Evolutionary conservation across 208 protist species (phyloP).

Genomic region (Wallacemonas collosoma): DNA sequence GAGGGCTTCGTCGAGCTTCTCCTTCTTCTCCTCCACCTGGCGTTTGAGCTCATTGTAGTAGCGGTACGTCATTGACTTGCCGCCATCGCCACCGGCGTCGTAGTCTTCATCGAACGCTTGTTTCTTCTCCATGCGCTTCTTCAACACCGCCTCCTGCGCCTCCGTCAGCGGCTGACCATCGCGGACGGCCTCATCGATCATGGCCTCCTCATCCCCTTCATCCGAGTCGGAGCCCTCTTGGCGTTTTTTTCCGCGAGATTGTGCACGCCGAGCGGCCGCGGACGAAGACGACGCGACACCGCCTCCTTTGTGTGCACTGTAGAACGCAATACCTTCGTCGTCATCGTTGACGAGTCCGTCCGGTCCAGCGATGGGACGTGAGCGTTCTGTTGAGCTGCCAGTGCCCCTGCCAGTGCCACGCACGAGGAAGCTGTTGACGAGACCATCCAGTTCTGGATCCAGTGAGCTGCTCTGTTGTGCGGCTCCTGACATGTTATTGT

Average conservation of each 20-base stretch:
- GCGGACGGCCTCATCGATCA: slow-evolving; percentile 43
- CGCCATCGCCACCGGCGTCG: slow-evolving; percentile 52
- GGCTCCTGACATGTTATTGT: slow-evolving; percentile 13
- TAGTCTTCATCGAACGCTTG: slow-evolving; percentile 85
- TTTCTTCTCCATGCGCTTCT: slow-evolving; percentile 94
- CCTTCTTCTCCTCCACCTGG: slow-evolving; percentile 85
- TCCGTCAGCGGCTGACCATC: slow-evolving; percentile 54
- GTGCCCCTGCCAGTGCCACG: background rate
- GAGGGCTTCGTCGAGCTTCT: slow-evolving; percentile 75
- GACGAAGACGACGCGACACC: background rate
- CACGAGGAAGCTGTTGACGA: slow-evolving; percentile 54
- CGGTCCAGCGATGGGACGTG: background rate
- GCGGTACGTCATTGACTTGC: slow-evolving; percentile 74
- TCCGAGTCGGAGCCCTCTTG: slow-evolving; percentile 30
- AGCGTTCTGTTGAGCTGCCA: background rate
- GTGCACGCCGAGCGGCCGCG: slow-evolving; percentile 16
- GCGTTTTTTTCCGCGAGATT: slow-evolving; percentile 28
- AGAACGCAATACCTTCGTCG: slow-evolving; percentile 56
- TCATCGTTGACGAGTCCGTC: slow-evolving; percentile 35
- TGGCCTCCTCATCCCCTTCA: slow-evolving; percentile 38
- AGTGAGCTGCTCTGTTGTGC: background rate
- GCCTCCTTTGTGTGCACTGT: slow-evolving; percentile 29
- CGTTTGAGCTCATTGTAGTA: slow-evolving; percentile 81
- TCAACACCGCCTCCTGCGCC: slow-evolving; percentile 76
- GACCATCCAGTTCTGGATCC: slow-evolving; percentile 43